Percentiles rank a stretch among this genome's conserved stretches.
phyloP scores from a whole-genome alignment of 441 rosid species.

The Flueggea neowawraea region DNA sequence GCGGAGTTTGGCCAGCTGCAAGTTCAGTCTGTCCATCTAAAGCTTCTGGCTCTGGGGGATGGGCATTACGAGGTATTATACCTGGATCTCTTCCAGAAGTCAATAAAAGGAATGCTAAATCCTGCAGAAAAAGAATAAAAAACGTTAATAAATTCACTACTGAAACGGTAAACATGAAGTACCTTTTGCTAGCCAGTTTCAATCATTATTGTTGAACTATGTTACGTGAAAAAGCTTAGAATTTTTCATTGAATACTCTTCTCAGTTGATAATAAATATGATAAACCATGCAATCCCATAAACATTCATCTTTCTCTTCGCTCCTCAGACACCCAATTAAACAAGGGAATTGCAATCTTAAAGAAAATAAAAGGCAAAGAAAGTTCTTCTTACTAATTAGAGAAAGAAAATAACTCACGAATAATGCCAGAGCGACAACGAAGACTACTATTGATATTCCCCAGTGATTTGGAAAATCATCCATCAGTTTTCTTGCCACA shows the following conservation, averaged over 20 bases:
- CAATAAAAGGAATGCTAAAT: conserved; percentile 68
- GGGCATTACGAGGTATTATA: conserved; percentile 72
- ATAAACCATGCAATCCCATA: too few species aligned
- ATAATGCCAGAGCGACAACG: conserved; percentile 45
- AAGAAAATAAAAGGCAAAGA: not conserved
- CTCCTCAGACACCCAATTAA: too few species aligned
- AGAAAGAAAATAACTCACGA: conserved; percentile 50
- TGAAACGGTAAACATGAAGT: not conserved
- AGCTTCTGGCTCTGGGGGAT: conserved; percentile 84
- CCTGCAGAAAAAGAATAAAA: conserved; percentile 43
- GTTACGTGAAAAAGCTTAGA: too few species aligned
- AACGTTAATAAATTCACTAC: conserved; percentile 11
- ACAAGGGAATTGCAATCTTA: too few species aligned
- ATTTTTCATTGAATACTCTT: too few species aligned
- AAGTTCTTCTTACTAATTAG: too few species aligned
- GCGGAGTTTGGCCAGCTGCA: conserved; percentile 15
- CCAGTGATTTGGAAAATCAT: conserved; percentile 58
- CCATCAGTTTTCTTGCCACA: conserved; percentile 60
- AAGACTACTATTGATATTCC: conserved; percentile 63
- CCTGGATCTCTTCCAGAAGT: conserved; percentile 99
- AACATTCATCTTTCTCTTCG: too few species aligned
- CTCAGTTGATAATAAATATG: too few species aligned
- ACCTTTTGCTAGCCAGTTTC: not conserved
- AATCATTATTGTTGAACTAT: not conserved
- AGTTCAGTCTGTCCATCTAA: conserved; percentile 53